Percentiles rank a stretch among this genome's conserved stretches.
Conservation (phyloP, 1,284 basidiomycete species). For the Ganoderma lingzhi region DNA sequence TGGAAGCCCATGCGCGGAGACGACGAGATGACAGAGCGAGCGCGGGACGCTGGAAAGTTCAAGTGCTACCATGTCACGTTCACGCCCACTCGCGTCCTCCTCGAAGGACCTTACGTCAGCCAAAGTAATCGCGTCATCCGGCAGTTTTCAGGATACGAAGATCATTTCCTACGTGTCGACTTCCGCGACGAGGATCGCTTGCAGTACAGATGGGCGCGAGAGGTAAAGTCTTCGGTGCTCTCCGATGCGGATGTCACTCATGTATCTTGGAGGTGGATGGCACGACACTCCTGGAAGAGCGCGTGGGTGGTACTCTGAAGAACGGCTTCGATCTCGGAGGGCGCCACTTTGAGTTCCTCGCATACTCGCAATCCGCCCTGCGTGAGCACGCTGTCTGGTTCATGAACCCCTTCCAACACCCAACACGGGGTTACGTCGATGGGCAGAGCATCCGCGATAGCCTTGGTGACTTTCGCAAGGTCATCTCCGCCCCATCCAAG, state of each 20-base stretch:
- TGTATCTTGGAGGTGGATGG: slow-evolving; percentile 55
- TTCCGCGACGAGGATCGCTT: slow-evolving; percentile 81
- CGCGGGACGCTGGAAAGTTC: slow-evolving; percentile 47
- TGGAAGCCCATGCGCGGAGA: slow-evolving; percentile 8
- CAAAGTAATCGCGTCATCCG: slow-evolving; percentile 75
- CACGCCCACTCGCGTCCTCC: slow-evolving; percentile 72
- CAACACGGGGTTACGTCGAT: slow-evolving; percentile 51
- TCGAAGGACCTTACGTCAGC: slow-evolving; percentile 76
- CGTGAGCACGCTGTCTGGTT: slow-evolving; percentile 84
- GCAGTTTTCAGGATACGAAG: slow-evolving; percentile 61
- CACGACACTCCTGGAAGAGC: slow-evolving; percentile 58
- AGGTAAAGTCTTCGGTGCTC: slow-evolving; percentile 39
- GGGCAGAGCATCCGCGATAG: slow-evolving; percentile 63
- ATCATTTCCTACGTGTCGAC: slow-evolving; percentile 78
- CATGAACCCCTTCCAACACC: slow-evolving; percentile 64
- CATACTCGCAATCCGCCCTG: slow-evolving; percentile 76
- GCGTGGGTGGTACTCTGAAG: slow-evolving; percentile 72
- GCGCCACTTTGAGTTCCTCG: slow-evolving; percentile 74
- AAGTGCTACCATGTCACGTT: slow-evolving; percentile 72
- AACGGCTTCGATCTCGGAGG: slow-evolving; percentile 75
- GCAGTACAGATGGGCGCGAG: slow-evolving; percentile 70
- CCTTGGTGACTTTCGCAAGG: slow-evolving; percentile 69
- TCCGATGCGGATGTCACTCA: not conserved
- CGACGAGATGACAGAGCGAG: slow-evolving; percentile 19
- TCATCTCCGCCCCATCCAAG: slow-evolving; percentile 72